Evolutionary conservation across 768 basidiomycete genomes (phyloP).

Genomic region (Tylopilus plumbeoviolaceoides): DNA sequence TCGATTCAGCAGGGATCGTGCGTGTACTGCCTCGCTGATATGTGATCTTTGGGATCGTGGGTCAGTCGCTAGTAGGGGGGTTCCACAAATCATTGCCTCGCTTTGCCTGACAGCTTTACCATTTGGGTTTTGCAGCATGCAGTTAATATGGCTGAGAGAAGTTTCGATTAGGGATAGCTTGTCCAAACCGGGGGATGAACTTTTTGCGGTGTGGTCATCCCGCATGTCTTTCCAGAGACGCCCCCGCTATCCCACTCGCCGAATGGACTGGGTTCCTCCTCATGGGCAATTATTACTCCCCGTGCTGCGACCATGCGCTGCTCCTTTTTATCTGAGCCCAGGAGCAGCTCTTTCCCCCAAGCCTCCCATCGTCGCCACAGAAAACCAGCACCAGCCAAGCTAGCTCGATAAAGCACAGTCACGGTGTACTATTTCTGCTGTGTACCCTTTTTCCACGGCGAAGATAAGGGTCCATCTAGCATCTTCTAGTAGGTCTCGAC

Average conservation of each 20-base stretch:
- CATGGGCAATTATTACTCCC: constrained; percentile 26
- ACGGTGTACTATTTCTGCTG: constrained; percentile 3
- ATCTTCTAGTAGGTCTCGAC: constrained; percentile 20
- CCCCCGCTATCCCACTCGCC: constrained; percentile 17
- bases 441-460: constrained; percentile 23
- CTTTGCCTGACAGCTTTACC: constrained; percentile 22
- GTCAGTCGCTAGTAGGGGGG: constrained; percentile 17
- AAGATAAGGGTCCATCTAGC: constrained; percentile 14
- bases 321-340: constrained; percentile 29
- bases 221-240: constrained; percentile 17
- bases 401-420: neutral
- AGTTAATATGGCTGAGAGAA: constrained; percentile 27
- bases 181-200: constrained; percentile 25
- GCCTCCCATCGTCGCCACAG: constrained; percentile 4
- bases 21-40: constrained; percentile 25
- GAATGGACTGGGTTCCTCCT: constrained; percentile 18
- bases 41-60: constrained; percentile 22
- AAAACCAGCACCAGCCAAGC: constrained; percentile 1
- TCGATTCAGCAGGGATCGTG: constrained; percentile 14
- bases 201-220: constrained; percentile 21
- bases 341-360: constrained; percentile 4
- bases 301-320: constrained; percentile 22
- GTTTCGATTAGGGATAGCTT: constrained; percentile 27
- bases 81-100: constrained; percentile 17
- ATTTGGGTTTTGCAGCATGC: constrained; percentile 26